phyloP scores from a whole-genome alignment of 2,329 filamentous ascomycete species.

The Alternaria triticimaculans region DNA sequence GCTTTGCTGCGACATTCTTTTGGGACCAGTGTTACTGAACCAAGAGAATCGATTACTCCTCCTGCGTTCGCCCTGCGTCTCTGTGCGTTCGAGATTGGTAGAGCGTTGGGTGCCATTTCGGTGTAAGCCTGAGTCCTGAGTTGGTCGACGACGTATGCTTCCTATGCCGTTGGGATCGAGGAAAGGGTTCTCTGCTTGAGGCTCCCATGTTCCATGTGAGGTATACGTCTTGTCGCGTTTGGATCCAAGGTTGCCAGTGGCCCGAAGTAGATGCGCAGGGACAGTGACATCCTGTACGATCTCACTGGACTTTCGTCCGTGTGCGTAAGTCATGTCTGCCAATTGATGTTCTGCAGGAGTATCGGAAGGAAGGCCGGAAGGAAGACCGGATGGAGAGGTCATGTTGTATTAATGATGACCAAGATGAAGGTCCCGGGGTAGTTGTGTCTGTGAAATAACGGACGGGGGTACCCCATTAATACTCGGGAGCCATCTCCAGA shows the following conservation, averaged over 20 bases:
- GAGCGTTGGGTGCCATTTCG: constrained; percentile 10
- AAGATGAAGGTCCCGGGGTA: background rate
- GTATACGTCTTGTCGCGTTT: constrained; percentile 18
- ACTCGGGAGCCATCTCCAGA: constrained; percentile 7
- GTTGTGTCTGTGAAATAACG: background rate
- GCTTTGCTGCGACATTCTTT: constrained; percentile 1
- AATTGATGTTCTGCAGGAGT: background rate
- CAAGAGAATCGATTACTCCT: constrained; percentile 5
- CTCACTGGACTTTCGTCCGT: constrained; percentile 7
- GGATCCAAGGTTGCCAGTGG: constrained; percentile 21
- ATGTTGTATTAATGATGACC: constrained; percentile 1
- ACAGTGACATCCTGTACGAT: constrained; percentile 25
- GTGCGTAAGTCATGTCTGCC: background rate
- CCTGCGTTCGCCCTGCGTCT: constrained; percentile 6
- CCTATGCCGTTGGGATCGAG: constrained; percentile 14
- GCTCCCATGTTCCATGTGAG: constrained; percentile 21
- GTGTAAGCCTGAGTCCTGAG: background rate
- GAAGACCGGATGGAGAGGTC: constrained; percentile 4
- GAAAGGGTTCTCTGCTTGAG: constrained; percentile 17
- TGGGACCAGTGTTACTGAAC: background rate
- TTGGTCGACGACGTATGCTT: constrained; percentile 12
- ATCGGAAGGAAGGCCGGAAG: background rate
- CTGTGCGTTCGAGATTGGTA: constrained; percentile 7
- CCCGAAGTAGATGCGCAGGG: constrained; percentile 30
- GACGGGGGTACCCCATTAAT: constrained; percentile 8